phyloP scores from a whole-genome alignment of 2,329 filamentous ascomycete genomes.

The Aspergillus ustus region DNA sequence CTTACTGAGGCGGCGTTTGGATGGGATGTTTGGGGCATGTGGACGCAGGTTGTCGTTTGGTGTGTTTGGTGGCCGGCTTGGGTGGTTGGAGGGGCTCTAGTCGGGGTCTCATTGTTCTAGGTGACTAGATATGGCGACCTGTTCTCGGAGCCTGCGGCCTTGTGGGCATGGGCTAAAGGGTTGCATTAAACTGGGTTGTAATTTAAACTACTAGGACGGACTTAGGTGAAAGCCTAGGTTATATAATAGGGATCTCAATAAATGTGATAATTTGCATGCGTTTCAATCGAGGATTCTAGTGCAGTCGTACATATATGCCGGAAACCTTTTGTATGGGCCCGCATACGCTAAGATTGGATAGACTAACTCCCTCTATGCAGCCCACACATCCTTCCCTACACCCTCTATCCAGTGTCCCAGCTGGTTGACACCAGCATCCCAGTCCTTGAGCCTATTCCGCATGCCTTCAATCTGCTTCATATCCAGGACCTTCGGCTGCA shows the following conservation, averaged over 20 bases:
- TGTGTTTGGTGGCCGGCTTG: conserved; percentile 95
- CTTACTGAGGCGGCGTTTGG: conserved; percentile 78
- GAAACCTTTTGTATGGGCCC: neutral
- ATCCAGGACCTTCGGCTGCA: conserved; percentile 96
- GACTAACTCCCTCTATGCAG: conserved; percentile 61
- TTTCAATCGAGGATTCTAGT: conserved; percentile 21
- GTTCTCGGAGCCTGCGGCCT: neutral
- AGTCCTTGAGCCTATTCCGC: conserved; percentile 84
- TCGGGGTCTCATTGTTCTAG: conserved; percentile 41
- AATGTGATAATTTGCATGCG: conserved; percentile 7
- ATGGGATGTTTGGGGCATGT: conserved; percentile 88
- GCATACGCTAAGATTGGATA: conserved; percentile 15
- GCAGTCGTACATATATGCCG: conserved; percentile 26
- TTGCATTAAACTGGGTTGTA: neutral
- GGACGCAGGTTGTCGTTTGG: conserved; percentile 89
- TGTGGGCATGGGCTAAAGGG: neutral
- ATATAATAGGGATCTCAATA: conserved; percentile 3
- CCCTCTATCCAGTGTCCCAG: conserved; percentile 96
- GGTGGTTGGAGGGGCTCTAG: conserved; percentile 61
- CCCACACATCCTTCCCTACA: conserved; percentile 94
- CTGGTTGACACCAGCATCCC: conserved; percentile 95
- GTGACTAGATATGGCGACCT: neutral
- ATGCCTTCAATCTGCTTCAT: conserved; percentile 94
- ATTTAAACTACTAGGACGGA: neutral
- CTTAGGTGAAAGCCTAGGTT: neutral